A percentile compares a stretch with the other conserved stretches of the same genome.
These are phyloP conservation scores for Oryza glaberrima DNA, from an alignment of 176 grass and related monocot genomes.

Conservation along the genomic window DNA sequence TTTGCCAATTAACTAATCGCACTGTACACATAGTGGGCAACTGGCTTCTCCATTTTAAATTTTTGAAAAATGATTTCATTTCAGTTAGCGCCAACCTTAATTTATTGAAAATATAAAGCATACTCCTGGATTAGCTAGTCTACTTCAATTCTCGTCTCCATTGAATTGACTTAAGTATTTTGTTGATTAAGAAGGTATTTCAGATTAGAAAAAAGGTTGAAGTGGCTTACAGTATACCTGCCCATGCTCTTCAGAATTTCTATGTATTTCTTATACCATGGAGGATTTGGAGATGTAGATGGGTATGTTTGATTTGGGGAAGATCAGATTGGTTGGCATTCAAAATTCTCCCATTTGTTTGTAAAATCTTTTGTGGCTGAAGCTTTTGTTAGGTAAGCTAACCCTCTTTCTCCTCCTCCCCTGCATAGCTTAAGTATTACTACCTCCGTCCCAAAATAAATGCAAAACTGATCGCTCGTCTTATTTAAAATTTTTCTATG, in stretches of 20 bases:
- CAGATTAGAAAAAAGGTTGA: background rate
- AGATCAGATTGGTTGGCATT: slow-evolving; percentile 31
- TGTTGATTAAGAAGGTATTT: background rate
- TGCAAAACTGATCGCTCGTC: no score
- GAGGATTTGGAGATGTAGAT: slow-evolving; percentile 7
- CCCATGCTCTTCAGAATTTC: background rate
- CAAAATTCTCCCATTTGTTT: background rate
- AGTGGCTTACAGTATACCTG: background rate
- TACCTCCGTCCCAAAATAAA: no score
- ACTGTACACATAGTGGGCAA: no score
- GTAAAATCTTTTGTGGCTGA: background rate
- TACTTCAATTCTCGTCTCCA: background rate
- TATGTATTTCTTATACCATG: background rate
- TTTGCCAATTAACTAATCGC: background rate
- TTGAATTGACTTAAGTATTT: background rate
- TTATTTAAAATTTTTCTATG: no score
- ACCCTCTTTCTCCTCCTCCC: slow-evolving; percentile 14
- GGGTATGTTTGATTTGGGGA: background rate
- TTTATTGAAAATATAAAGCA: background rate
- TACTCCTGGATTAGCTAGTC: background rate
- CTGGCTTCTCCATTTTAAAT: background rate
- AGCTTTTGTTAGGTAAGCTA: slow-evolving; percentile 43
- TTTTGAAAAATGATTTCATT: background rate
- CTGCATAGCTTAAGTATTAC: background rate
- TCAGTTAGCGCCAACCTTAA: background rate